Evolutionary conservation across 2,329 filamentous ascomycete species (phyloP).

Genomic region (Calonectria ilicicola): DNA sequence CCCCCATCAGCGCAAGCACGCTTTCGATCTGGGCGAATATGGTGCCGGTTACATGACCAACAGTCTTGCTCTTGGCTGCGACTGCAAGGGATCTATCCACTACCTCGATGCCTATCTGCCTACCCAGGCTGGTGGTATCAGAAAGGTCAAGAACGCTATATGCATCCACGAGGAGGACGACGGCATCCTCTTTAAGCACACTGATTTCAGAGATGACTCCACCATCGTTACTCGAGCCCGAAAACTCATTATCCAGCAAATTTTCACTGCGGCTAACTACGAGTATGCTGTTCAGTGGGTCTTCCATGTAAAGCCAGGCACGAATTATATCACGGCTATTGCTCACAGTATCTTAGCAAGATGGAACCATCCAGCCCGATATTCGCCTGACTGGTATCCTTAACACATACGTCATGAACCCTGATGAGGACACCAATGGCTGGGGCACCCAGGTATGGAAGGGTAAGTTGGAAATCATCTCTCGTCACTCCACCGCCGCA

Average conservation of each 20-base stretch:
- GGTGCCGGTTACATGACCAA: constrained; percentile 89
- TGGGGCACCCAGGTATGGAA: constrained; percentile 93
- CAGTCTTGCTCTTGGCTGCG: constrained; percentile 79
- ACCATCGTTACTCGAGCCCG: constrained; percentile 87
- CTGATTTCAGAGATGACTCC: constrained; percentile 91
- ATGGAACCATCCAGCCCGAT: constrained; percentile 91
- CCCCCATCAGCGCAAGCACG: constrained; percentile 84
- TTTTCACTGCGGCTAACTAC: constrained; percentile 97
- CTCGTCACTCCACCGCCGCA: background rate
- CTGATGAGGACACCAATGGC: constrained; percentile 83
- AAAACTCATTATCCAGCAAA: constrained; percentile 88
- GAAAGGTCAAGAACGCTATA: constrained; percentile 91
- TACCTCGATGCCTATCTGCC: constrained; percentile 92
- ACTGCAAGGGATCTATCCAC: constrained; percentile 91
- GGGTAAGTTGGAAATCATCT: constrained; percentile 45
- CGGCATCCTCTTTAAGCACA: constrained; percentile 94
- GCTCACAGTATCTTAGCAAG: constrained; percentile 61
- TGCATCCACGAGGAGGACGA: constrained; percentile 96
- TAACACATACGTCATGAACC: constrained; percentile 88
- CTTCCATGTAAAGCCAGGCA: constrained; percentile 59
- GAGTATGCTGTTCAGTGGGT: constrained; percentile 86
- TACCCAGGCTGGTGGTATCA: constrained; percentile 78
- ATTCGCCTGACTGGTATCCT: constrained; percentile 93
- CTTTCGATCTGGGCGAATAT: constrained; percentile 85
- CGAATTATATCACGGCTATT: background rate